These are phyloP conservation scores for Lecanoromycetidae sp. DNA, from an alignment of 2,329 filamentous ascomycete species.

Conservation along the genomic window DNA sequence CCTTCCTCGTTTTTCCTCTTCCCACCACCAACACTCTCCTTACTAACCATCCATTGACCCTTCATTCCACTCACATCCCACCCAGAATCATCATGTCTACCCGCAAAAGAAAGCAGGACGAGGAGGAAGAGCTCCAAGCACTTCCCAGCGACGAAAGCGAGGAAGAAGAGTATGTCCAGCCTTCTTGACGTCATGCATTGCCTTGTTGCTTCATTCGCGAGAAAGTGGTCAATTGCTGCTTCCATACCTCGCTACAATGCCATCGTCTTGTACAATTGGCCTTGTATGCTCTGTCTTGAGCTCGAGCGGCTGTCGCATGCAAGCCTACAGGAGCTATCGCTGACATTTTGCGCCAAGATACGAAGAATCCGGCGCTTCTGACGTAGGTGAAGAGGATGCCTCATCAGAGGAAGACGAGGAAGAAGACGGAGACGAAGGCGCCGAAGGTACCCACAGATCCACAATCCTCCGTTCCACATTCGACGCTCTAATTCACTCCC, in stretches of 20 bases:
- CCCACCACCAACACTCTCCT: background rate
- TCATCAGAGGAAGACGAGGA: constrained; percentile 17
- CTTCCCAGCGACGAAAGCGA: constrained; percentile 39
- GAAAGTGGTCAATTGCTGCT: background rate
- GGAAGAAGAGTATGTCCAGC: constrained; percentile 36
- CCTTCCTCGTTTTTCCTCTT: constrained; percentile 1
- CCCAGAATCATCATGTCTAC: constrained; percentile 29
- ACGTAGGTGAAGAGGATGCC: constrained; percentile 27
- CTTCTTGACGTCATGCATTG: constrained; percentile 16
- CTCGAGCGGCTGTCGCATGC: background rate
- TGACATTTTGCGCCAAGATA: constrained; percentile 20
- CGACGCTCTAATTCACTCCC: background rate
- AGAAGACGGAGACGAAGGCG: constrained; percentile 18
- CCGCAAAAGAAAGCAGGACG: constrained; percentile 39
- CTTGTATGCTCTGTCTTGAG: background rate
- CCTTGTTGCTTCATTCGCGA: constrained; percentile 1
- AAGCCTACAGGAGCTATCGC: background rate
- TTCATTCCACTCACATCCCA: background rate
- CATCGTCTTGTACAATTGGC: background rate
- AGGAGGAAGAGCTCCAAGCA: constrained; percentile 36
- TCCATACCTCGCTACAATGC: background rate
- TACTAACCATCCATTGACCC: constrained; percentile 5
- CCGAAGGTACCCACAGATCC: constrained; percentile 5
- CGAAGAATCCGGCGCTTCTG: constrained; percentile 25
- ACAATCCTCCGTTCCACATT: background rate